A percentile compares a stretch with the other conserved stretches of the same genome.
Conservation (phyloP, 2,329 filamentous ascomycete species). For the Fonsecaea pedrosoi region DNA sequence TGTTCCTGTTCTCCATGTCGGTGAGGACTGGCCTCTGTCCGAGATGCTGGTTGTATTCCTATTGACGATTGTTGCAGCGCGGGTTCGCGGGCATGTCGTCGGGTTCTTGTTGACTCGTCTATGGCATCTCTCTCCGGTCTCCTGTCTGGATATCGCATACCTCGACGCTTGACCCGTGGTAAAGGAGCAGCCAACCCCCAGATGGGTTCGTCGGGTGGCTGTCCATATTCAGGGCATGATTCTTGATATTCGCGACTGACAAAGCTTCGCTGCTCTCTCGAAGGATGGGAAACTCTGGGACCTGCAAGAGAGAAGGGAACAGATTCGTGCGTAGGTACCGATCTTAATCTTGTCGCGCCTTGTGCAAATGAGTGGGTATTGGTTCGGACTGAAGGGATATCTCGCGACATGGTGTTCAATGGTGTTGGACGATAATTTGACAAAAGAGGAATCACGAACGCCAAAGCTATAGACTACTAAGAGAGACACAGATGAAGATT, state of each 20-base stretch:
- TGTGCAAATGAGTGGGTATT: background rate
- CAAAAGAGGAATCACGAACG: background rate
- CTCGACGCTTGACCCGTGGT: constrained; percentile 23
- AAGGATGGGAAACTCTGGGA: constrained; percentile 2
- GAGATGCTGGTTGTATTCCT: constrained; percentile 13
- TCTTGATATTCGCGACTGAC: constrained; percentile 21
- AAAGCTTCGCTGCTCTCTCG: constrained; percentile 10
- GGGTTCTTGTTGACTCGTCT: background rate
- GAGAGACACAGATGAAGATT: background rate
- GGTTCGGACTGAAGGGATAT: constrained; percentile 1
- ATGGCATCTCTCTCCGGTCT: background rate
- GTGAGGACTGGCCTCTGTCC: constrained; percentile 20
- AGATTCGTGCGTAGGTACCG: background rate
- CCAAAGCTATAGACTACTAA: background rate
- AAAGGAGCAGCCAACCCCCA: constrained; percentile 29
- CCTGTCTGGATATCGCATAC: constrained; percentile 18
- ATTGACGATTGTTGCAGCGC: constrained; percentile 11
- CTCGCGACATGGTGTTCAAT: background rate
- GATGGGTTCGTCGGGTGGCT: constrained; percentile 17
- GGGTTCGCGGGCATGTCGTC: constrained; percentile 1
- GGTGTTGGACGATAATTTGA: background rate
- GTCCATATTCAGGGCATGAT: constrained; percentile 15
- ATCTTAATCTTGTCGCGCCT: background rate
- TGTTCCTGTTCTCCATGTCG: constrained; percentile 14
- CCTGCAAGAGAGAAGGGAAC: constrained; percentile 10